phyloP scores from a whole-genome alignment of 495 filamentous ascomycete species.

The Penicillium parvum region DNA sequence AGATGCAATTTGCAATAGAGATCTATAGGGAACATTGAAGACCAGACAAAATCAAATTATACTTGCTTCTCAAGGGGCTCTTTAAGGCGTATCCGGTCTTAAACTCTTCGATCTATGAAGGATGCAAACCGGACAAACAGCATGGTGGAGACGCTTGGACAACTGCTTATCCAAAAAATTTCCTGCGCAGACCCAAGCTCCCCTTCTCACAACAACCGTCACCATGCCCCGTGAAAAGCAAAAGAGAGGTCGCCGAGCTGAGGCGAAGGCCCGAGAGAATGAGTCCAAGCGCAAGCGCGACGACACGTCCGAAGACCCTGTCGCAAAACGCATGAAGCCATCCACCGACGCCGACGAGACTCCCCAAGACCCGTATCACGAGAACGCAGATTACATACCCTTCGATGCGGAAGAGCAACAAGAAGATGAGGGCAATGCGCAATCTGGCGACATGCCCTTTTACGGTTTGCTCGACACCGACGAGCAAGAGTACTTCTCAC shows the following conservation, averaged over 20 bases:
- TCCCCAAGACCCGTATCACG: constrained; percentile 17
- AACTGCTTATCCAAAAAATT: constrained; percentile 43
- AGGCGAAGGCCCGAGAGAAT: constrained; percentile 45
- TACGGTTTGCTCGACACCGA: constrained; percentile 85
- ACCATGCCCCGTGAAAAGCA: constrained; percentile 56
- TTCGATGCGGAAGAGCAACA: constrained; percentile 24
- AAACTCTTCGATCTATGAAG: not conserved
- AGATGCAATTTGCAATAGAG: too few species aligned
- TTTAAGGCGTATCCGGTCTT: too few species aligned
- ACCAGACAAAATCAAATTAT: too few species aligned
- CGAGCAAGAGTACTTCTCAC: constrained; percentile 92
- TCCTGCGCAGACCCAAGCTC: constrained; percentile 8
- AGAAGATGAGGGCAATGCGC: constrained; percentile 7
- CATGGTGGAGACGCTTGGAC: constrained; percentile 37
- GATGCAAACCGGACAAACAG: constrained; percentile 31
- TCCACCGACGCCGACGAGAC: constrained; percentile 20
- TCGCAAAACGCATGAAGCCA: constrained; percentile 38
- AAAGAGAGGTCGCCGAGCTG: constrained; percentile 63
- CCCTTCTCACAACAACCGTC: constrained; percentile 9
- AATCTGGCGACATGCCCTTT: constrained; percentile 54
- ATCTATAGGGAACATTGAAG: too few species aligned
- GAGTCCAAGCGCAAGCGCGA: constrained; percentile 42
- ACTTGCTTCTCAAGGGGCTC: too few species aligned
- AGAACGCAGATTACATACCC: constrained; percentile 35
- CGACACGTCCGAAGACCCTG: constrained; percentile 35